Evolutionary conservation across 2,329 filamentous ascomycete genomes (phyloP), one percentile per base, ranked within the genome.

Genomic region (Colletotrichum caudatum): DNA sequence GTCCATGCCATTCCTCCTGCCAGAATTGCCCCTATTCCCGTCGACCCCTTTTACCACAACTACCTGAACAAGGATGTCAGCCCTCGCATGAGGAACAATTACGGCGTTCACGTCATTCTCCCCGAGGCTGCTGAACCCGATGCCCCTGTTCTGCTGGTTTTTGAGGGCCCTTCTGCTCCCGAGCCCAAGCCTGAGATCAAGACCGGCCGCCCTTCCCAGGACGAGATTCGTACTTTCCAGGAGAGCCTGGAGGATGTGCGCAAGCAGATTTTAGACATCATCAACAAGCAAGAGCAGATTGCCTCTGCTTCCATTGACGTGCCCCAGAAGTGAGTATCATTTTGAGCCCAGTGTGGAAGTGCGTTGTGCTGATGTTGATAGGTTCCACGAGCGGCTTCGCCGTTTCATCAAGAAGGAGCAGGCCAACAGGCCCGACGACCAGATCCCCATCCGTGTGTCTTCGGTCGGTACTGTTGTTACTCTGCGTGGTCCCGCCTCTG

Each of bases 21-120:
- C 48, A 89, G 93, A 73, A 88, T 96, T 80, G 85, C 87, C 29
- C 87, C 89, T 14, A 80, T 95, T 16, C 81, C 89, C 20, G 88
- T 96, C 35, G 92, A 96, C 76, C 89, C 92, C 1, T 95, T 96
- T 83, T 95, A 93, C 84, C 91, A 95, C 79, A 86, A 90, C 66
- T 91, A 94, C 78, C 84, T 95, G 59, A 88, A 88, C 69, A 89
- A 88, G 70, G 88, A 91, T 48, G 86, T 93, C 54, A 88, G 87
- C 41, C 87, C 88, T 5, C 86, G 86, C 66, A 85, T 95, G 61
- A 89, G 91, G 76, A 84, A 90, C 69, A 87, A 92, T 41, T 91
- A 89, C 74, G 92, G 93, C 74, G 93, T 95, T 16, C 90, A 92
- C 74, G 78, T 95, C 37, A 89, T 95, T 26, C 86, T 95, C 44